Percentiles rank a stretch among this genome's conserved stretches.
phyloP scores from a whole-genome alignment of 768 basidiomycete species.

The Clavaria fumosa region DNA sequence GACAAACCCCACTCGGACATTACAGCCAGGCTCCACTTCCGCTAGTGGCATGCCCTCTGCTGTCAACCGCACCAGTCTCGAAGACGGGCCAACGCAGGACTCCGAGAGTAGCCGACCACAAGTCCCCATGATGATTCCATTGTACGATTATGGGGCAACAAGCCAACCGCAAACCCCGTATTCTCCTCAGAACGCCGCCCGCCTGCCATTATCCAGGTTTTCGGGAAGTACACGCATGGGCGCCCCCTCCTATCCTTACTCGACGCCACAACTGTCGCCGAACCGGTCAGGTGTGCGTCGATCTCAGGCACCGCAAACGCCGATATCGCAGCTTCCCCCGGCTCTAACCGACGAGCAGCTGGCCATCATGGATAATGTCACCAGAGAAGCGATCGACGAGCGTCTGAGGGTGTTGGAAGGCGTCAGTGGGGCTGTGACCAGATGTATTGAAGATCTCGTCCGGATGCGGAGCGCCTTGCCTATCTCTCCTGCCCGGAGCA shows the following conservation, averaged over 20 bases:
- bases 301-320: constrained; percentile 2
- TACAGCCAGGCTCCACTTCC: background rate
- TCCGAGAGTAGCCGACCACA: too few species aligned
- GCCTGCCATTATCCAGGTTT: background rate
- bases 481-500: constrained; percentile 20
- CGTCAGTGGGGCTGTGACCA: constrained; percentile 57
- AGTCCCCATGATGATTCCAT: constrained; percentile 15
- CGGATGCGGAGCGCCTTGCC: constrained; percentile 57
- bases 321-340: constrained; percentile 26
- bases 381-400: constrained; percentile 75
- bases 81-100: too few species aligned
- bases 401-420: constrained; percentile 64
- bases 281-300: constrained; percentile 4
- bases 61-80: constrained; percentile 1
- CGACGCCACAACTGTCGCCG: background rate
- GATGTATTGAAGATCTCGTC: constrained; percentile 67
- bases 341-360: constrained; percentile 48
- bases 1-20: constrained; percentile 4
- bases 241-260: background rate
- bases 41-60: background rate
- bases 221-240: background rate
- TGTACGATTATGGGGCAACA: constrained; percentile 14
- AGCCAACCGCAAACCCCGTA: background rate
- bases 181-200: background rate
- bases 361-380: constrained; percentile 44